Evolutionary conservation across 116 monocot genomes (phyloP).

Genomic region (Thalassia testudinum): DNA sequence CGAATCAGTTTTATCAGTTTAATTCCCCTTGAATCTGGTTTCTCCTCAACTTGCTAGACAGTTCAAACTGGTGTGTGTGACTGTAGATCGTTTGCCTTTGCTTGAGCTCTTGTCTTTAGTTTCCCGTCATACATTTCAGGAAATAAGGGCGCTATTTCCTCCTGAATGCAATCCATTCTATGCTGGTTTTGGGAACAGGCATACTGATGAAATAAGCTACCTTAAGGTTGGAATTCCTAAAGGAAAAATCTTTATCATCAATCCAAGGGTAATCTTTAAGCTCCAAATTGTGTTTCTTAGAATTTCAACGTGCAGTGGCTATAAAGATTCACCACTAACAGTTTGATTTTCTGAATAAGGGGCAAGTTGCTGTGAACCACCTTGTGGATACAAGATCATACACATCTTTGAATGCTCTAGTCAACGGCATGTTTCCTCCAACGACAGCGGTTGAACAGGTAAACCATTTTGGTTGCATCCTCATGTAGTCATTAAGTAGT

Average conservation of each 20-base stretch:
- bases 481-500: neutral
- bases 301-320: neutral
- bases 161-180: conserved; percentile 81
- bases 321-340: neutral
- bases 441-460: conserved; percentile 51
- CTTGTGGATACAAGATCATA: conserved; percentile 67
- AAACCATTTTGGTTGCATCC: neutral
- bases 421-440: conserved; percentile 82
- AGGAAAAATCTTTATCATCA: conserved; percentile 87
- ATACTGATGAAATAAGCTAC: conserved; percentile 93
- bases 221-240: conserved; percentile 78
- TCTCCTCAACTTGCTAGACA: no score
- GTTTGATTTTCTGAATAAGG: conserved; percentile 12
- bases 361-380: conserved; percentile 64
- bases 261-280: conserved; percentile 52
- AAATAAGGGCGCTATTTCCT: conserved; percentile 71
- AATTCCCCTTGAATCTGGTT: no score
- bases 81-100: no score
- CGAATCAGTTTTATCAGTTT: no score
- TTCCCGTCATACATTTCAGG: conserved; percentile 22
- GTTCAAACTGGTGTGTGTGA: no score
- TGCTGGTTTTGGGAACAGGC: conserved; percentile 94
- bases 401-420: conserved; percentile 56
- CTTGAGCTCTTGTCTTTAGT: no score
- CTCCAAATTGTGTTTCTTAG: neutral